Base-by-base conservation (phyloP, 306 rosid species). In the Begonia fuchsioides region DNA sequence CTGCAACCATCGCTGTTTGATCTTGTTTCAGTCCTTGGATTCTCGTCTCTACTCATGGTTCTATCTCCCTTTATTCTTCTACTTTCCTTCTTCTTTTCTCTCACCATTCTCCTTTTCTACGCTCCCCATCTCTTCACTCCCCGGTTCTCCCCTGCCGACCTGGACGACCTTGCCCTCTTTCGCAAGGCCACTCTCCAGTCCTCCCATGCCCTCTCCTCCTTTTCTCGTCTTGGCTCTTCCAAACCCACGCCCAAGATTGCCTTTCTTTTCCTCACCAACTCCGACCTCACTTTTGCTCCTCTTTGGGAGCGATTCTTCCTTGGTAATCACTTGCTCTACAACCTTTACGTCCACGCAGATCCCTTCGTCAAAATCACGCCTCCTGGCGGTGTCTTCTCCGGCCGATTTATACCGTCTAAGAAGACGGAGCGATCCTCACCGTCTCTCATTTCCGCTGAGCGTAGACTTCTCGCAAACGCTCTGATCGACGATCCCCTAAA, bases 331-430 rank as follows among this genome's bases (percentile, higher is more conserved):
- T 55, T 63, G 44, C 75, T 77, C n/a, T 81, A 12, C 75, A 81
- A 77, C 43, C 56, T 81, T 53, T 77, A 81, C 75, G 49, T 81
- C 72, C 92, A 81, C 55, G 74, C 77, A 8, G 82, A 81, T 51
- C 85, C 85, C 0, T 8, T 76, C n/a, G 50, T 54, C 45, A 1
- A 38, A n/a, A n/a, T 77, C 15, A 16, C 17, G 10, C 46, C 60
- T 15, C 79, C 92, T 6, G 71, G 69, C 13, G 81, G 81, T 11
- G 68, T 72, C 12, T 77, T 81, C 63, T 58, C 20, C 3, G 39
- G 40, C 73, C 59, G 73, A 46, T 71, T 81, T 75, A 64, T 81
- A 50, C 46, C 57, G 10, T 57, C 92, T 2, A 59, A 58, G 19
- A 59, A 38, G 38, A 81, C 85, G 15, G n/a, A 43, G 19, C 92